Conservation (phyloP, 192 early-diverging fungal species). For the Diversispora eburnea region DNA sequence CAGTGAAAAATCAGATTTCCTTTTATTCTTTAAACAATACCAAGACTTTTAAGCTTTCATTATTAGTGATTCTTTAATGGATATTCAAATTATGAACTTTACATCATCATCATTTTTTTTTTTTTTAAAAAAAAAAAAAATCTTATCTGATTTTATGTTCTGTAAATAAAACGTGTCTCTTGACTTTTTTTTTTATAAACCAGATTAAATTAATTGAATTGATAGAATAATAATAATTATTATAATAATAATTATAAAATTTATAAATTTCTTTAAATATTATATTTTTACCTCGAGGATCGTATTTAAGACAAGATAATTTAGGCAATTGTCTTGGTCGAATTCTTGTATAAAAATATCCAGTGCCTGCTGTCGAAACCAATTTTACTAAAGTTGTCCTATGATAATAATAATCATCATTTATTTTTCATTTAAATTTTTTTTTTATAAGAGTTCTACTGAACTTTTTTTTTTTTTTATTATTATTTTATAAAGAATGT, state of each 20-base stretch:
- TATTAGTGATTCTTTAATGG: too few species aligned
- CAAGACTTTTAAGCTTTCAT: too few species aligned
- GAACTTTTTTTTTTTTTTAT: neutral
- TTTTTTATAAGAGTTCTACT: too few species aligned
- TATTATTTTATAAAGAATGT: neutral
- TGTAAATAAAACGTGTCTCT: slow-evolving; percentile 15
- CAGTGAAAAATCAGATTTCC: too few species aligned
- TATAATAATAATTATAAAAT: too few species aligned
- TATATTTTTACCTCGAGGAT: slow-evolving; percentile 67
- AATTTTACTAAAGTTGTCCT: slow-evolving; percentile 83
- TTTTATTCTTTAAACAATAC: too few species aligned
- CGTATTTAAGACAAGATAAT: slow-evolving; percentile 89
- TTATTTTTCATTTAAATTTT: neutral
- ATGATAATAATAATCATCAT: slow-evolving; percentile 6
- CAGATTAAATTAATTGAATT: too few species aligned
- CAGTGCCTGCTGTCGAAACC: slow-evolving; percentile 85
- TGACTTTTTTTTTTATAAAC: neutral
- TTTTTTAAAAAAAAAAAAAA: neutral
- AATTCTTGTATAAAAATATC: slow-evolving; percentile 84
- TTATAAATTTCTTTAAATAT: neutral
- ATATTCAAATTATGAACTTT: too few species aligned
- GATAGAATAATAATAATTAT: too few species aligned
- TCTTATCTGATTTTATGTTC: slow-evolving; percentile 18
- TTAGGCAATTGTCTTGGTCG: slow-evolving; percentile 76
- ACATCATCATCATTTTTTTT: neutral